A percentile compares a stretch with the other conserved stretches of the same genome.
These are phyloP conservation scores for Haplosporangium sp. DNA, from an alignment of 371 early-diverging fungal species.

Conservation along the genomic window DNA sequence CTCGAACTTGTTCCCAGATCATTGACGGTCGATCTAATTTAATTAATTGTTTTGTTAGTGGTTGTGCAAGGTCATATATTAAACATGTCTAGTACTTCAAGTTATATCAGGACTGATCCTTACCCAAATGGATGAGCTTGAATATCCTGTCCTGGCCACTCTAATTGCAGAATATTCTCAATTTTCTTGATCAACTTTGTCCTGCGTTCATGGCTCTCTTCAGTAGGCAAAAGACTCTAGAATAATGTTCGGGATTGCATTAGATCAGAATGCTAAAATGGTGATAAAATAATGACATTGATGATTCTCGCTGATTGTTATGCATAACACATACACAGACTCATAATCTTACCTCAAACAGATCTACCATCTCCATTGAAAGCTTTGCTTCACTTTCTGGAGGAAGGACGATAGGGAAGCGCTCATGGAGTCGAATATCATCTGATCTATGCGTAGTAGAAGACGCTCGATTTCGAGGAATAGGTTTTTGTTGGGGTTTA, in stretches of 20 bases:
- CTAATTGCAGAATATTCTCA: slow-evolving; percentile 35
- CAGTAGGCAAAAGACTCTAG: slow-evolving; percentile 48
- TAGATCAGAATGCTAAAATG: not conserved
- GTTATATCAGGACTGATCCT: not conserved
- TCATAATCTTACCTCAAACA: slow-evolving; percentile 40
- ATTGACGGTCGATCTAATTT: slow-evolving; percentile 68
- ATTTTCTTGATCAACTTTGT: slow-evolving; percentile 46
- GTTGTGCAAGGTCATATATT: not conserved
- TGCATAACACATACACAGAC: not conserved
- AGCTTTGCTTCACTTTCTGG: slow-evolving; percentile 46
- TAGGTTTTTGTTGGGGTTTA: slow-evolving; percentile 7
- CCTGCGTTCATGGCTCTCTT: slow-evolving; percentile 46
- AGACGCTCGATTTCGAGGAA: not conserved
- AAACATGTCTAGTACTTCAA: not conserved
- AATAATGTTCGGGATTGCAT: not conserved
- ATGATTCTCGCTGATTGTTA: not conserved
- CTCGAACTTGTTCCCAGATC: slow-evolving; percentile 64
- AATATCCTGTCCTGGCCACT: slow-evolving; percentile 55
- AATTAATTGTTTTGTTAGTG: not conserved
- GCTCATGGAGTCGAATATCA: slow-evolving; percentile 37
- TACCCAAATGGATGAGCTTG: slow-evolving; percentile 58
- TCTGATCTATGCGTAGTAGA: slow-evolving; percentile 16
- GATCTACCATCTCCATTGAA: slow-evolving; percentile 56
- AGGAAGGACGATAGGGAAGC: slow-evolving; percentile 48
- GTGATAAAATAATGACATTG: not conserved